phyloP scores from a whole-genome alignment of 202 grass and related monocot species.

The Dendrocalamus latiflorus region DNA sequence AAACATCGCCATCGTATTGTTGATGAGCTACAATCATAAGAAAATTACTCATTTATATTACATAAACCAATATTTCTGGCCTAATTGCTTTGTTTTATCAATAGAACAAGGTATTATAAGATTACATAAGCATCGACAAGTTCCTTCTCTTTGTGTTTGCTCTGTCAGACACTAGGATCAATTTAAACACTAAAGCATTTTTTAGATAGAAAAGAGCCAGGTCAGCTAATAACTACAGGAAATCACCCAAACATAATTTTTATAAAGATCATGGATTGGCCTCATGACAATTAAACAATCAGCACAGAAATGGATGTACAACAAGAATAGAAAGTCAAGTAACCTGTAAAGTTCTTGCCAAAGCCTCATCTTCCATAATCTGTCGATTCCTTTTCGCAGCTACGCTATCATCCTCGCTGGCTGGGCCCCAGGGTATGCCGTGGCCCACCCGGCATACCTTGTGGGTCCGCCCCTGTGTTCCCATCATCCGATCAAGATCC shows the following conservation, averaged over 20 bases:
- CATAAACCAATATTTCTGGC: not conserved
- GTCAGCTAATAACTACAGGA: not conserved
- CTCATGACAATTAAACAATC: not conserved
- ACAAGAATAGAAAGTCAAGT: not conserved
- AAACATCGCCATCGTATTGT: not conserved
- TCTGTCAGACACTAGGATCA: not conserved
- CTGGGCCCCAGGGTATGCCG: no score
- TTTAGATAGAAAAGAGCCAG: not conserved
- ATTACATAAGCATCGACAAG: not conserved
- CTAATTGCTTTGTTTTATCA: not conserved
- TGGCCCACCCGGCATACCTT: no score
- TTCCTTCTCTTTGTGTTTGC: not conserved
- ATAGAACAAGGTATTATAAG: not conserved
- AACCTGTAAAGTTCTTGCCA: constrained; percentile 66
- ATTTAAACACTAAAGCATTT: not conserved
- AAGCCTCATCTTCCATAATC: constrained; percentile 61
- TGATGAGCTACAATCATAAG: not conserved
- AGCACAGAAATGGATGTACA: not conserved
- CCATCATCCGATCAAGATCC: no score
- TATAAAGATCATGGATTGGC: not conserved
- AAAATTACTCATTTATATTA: not conserved
- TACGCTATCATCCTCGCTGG: constrained; percentile 28
- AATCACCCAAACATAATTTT: not conserved
- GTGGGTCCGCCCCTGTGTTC: no score
- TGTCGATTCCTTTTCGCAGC: constrained; percentile 55